phyloP scores from a whole-genome alignment of 495 filamentous ascomycete genomes.

The Patellaria atrata region DNA sequence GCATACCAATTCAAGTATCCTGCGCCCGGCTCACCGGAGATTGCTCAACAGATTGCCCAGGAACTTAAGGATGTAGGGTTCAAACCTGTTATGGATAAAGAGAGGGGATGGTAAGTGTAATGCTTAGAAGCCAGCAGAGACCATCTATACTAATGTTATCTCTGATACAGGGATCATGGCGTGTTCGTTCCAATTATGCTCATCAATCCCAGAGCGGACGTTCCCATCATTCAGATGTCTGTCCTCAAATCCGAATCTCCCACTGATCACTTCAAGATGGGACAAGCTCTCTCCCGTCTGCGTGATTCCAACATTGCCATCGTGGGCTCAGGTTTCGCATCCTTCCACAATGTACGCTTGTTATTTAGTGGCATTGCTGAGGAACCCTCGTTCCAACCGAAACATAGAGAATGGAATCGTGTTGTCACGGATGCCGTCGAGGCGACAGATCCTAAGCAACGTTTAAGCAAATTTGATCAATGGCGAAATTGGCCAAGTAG shows the following conservation, averaged over 20 bases:
- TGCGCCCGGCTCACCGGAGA: constrained; percentile 27
- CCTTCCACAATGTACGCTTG: constrained; percentile 23
- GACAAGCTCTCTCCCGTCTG: constrained; percentile 19
- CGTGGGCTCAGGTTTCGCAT: constrained; percentile 24
- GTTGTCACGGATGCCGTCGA: constrained; percentile 15
- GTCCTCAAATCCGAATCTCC: constrained; percentile 22
- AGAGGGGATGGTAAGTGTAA: constrained; percentile 19
- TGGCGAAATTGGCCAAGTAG: constrained; percentile 21
- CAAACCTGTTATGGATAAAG: constrained; percentile 16
- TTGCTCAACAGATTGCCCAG: constrained; percentile 24
- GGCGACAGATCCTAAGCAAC: constrained; percentile 9
- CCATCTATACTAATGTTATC: not conserved
- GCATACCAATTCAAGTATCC: constrained; percentile 29
- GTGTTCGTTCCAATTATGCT: constrained; percentile 27
- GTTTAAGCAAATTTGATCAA: constrained; percentile 15
- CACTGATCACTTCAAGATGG: constrained; percentile 19
- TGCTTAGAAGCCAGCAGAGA: not conserved
- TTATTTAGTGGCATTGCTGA: constrained; percentile 16
- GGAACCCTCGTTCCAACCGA: constrained; percentile 10
- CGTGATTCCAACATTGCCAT: constrained; percentile 22
- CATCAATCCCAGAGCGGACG: constrained; percentile 20
- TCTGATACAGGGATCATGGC: constrained; percentile 29
- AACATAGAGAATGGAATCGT: constrained; percentile 19
- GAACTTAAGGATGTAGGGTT: constrained; percentile 22
- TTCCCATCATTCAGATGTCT: constrained; percentile 26